These are phyloP conservation scores for Nemania bipapillata DNA, from an alignment of 2,329 filamentous ascomycete genomes.

Conservation along the genomic window DNA sequence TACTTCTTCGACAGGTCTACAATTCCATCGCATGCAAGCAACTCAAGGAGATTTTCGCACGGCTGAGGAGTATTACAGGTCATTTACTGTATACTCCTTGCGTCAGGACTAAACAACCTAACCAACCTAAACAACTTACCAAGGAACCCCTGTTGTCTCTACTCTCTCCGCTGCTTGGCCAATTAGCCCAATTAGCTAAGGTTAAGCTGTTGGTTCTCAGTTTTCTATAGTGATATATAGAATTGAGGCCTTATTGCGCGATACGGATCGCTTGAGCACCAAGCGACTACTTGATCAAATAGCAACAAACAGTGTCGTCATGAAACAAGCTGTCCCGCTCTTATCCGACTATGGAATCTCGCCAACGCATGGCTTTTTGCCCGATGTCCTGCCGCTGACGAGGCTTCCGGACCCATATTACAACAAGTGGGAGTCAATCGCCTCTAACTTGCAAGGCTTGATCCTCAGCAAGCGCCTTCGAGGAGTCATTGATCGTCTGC, in stretches of 20 bases:
- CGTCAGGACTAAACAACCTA: conserved; percentile 62
- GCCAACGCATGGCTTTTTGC: conserved; percentile 84
- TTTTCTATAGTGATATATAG: not conserved
- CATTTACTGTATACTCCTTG: conserved; percentile 71
- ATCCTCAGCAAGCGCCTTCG: conserved; percentile 86
- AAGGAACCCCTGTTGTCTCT: not conserved
- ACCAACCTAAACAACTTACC: conserved; percentile 31
- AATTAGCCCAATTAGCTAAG: not conserved
- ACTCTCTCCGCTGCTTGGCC: not conserved
- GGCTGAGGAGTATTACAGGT: conserved; percentile 72
- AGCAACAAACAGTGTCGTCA: conserved; percentile 48
- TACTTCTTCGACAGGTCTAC: conserved; percentile 7
- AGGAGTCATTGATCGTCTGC: conserved; percentile 80
- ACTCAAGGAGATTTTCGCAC: conserved; percentile 57
- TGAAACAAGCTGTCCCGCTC: conserved; percentile 70
- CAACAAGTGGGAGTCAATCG: conserved; percentile 90
- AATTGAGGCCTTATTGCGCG: not conserved
- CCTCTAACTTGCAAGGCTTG: conserved; percentile 85
- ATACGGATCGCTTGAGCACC: not conserved
- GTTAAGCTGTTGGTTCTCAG: not conserved
- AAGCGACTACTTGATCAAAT: conserved; percentile 21
- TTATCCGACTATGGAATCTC: conserved; percentile 85
- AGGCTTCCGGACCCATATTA: conserved; percentile 90
- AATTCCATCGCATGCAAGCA: conserved; percentile 52
- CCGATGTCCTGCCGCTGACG: conserved; percentile 80